Conservation (phyloP, 352 stramenopile genomes). For the Pelagophyceae sp. region DNA sequence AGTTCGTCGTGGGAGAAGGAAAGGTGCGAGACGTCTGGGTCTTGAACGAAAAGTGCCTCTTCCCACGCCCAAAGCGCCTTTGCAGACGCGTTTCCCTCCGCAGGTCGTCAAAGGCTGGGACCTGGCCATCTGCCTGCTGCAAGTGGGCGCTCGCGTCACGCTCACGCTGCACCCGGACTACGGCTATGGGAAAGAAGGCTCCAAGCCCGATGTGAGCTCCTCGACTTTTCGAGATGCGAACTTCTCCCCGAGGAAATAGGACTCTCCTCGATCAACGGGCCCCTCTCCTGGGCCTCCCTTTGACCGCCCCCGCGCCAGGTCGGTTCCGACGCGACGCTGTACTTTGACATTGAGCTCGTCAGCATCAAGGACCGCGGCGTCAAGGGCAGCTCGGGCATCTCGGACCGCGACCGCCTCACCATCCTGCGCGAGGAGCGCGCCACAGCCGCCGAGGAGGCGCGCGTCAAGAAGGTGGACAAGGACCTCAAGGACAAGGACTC, state of each 20-base stretch:
- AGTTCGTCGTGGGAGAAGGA: conserved; percentile 37
- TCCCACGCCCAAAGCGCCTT: too few species aligned
- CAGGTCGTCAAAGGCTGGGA: conserved; percentile 37
- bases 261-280: too few species aligned
- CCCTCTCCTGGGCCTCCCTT: too few species aligned
- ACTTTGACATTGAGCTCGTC: conserved; percentile 19
- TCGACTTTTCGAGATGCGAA: too few species aligned
- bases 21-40: too few species aligned
- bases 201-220: neutral
- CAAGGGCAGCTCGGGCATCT: neutral
- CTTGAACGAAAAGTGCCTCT: too few species aligned
- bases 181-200: conserved; percentile 15
- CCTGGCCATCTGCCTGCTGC: conserved; percentile 16
- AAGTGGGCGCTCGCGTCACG: neutral
- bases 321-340: too few species aligned
- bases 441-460: neutral
- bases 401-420: conserved; percentile 4
- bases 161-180: conserved; percentile 1
- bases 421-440: neutral
- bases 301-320: too few species aligned
- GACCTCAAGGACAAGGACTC: neutral
- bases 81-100: too few species aligned
- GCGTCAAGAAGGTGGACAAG: neutral
- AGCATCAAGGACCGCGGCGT: conserved; percentile 13
- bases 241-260: too few species aligned